Evolutionary conservation across 805 yeast species (phyloP).

Genomic region (Yamadazyma akitaensis): DNA sequence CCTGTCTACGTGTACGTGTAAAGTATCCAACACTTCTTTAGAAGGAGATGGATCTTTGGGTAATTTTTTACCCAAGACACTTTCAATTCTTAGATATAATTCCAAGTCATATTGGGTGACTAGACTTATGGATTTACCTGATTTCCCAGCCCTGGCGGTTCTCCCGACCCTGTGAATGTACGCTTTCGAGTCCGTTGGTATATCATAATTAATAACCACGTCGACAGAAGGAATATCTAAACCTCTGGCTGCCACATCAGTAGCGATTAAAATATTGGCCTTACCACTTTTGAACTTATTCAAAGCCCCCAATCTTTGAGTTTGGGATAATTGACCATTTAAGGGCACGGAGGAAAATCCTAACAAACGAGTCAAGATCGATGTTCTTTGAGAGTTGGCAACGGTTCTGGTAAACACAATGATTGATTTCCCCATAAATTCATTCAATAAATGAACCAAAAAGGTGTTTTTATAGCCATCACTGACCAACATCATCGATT

Average conservation of each 20-base stretch:
- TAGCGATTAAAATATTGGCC: constrained; percentile 68
- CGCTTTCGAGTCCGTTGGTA: constrained; percentile 81
- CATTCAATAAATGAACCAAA: constrained; percentile 77
- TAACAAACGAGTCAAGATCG: constrained; percentile 71
- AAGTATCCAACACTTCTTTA: constrained; percentile 67
- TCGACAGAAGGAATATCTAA: constrained; percentile 81
- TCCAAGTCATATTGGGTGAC: constrained; percentile 96
- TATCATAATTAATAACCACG: constrained; percentile 71
- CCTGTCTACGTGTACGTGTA: constrained; percentile 85
- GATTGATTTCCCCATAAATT: constrained; percentile 76
- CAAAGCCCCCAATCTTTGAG: constrained; percentile 78
- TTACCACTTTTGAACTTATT: constrained; percentile 76
- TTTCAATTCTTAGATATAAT: constrained; percentile 82
- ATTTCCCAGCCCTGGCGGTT: constrained; percentile 91
- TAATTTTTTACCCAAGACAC: constrained; percentile 75
- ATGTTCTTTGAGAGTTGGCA: constrained; percentile 90
- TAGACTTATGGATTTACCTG: constrained; percentile 81
- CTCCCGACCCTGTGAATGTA: constrained; percentile 90
- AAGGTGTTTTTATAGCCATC: constrained; percentile 90
- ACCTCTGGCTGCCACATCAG: constrained; percentile 90
- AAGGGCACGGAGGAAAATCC: constrained; percentile 90
- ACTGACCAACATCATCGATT: constrained; percentile 85
- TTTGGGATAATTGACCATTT: constrained; percentile 87
- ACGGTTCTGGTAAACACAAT: constrained; percentile 93
- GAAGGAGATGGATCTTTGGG: constrained; percentile 78